Percentiles rank a stretch among this genome's conserved stretches.
phyloP scores from a whole-genome alignment of 331 rosid species.

The Prunus yedoensis region DNA sequence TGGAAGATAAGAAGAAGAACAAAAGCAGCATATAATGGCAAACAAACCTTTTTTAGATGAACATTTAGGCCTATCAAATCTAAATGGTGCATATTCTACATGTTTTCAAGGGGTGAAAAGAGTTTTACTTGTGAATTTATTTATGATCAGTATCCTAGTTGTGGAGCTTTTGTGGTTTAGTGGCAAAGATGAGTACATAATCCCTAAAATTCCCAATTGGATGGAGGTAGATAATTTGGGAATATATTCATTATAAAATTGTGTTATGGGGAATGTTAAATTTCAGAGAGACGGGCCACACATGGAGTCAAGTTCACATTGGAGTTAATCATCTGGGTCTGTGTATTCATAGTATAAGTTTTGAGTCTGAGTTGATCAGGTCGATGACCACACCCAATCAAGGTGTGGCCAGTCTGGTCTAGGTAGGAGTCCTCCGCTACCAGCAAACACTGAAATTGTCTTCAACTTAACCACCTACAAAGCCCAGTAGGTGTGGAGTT shows the following conservation, averaged over 20 bases:
- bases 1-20: background rate
- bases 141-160: background rate
- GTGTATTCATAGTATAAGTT: no score
- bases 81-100: background rate
- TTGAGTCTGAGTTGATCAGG: no score
- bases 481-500: no score
- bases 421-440: no score
- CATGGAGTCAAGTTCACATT: no score
- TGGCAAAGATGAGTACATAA: slow-evolving; percentile 20
- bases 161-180: slow-evolving; percentile 4
- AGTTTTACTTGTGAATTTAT: background rate
- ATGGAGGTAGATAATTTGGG: slow-evolving; percentile 17
- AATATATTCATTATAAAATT: slow-evolving; percentile 12
- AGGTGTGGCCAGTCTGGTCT: no score
- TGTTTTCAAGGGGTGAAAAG: background rate
- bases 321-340: no score
- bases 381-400: no score
- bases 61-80: background rate
- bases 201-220: slow-evolving; percentile 11
- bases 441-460: no score
- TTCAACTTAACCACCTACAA: no score
- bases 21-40: background rate
- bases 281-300: background rate
- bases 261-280: background rate
- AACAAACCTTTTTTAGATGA: background rate